Conservation (phyloP, 208 protist species). For the Acanthamoeba divionensis region DNA sequence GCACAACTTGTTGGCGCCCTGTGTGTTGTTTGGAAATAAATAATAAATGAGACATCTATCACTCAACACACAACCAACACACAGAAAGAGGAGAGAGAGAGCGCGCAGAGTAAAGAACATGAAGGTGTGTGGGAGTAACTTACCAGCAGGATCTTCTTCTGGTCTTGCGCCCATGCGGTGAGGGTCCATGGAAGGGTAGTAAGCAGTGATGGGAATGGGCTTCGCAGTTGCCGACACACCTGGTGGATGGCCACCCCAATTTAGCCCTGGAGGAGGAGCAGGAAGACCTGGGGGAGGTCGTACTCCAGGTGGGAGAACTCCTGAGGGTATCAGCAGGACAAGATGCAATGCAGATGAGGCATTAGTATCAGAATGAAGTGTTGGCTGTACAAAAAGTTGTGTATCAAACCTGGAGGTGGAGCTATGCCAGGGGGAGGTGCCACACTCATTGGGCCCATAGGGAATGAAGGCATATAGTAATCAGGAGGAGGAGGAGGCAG, state of each 20-base stretch:
- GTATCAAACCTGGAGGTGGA: background rate
- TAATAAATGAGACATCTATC: background rate
- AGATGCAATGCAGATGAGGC: background rate
- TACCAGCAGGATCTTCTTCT: background rate
- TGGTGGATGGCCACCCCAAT: background rate
- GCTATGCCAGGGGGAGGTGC: background rate
- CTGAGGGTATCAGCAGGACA: background rate
- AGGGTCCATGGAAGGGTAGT: conserved; percentile 55
- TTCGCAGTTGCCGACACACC: background rate
- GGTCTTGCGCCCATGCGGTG: conserved; percentile 7
- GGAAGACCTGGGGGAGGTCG: background rate
- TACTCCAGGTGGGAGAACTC: background rate
- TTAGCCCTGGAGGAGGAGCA: background rate
- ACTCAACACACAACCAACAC: no score
- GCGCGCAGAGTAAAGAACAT: background rate
- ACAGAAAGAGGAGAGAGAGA: background rate
- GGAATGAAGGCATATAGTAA: conserved; percentile 11
- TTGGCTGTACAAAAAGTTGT: background rate
- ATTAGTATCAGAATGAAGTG: background rate
- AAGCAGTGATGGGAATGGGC: background rate
- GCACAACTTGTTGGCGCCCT: background rate
- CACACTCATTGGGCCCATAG: background rate
- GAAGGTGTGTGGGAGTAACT: no score
- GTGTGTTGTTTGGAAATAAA: background rate
- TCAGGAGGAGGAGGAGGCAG: conserved; percentile 14